phyloP scores from a whole-genome alignment of 345 rosid species.

The Eucalyptus shirleyi region DNA sequence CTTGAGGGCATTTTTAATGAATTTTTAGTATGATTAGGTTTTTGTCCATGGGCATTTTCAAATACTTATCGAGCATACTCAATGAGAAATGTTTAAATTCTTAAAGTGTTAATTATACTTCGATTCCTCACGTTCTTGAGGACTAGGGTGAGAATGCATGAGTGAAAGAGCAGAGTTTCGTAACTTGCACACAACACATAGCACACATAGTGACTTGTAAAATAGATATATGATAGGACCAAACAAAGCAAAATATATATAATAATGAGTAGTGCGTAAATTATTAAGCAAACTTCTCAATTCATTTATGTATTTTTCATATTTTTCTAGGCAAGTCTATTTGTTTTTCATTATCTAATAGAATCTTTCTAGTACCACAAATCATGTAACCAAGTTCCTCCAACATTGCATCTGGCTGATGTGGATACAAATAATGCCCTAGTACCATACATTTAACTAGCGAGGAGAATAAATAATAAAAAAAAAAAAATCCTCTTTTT shows the following conservation, averaged over 20 bases:
- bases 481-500: no score
- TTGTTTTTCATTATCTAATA: neutral
- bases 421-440: no score
- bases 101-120: neutral
- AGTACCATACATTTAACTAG: no score
- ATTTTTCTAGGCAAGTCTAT: neutral
- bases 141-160: no score
- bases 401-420: rapidly evolving
- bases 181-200: no score
- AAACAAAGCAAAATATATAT: neutral
- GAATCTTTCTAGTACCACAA: neutral
- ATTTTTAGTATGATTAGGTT: neutral
- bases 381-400: neutral
- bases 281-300: neutral
- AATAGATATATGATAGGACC: no score
- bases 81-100: neutral
- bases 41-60: neutral
- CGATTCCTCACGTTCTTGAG: no score
- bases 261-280: rapidly evolving
- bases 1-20: neutral
- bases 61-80: neutral
- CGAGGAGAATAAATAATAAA: no score
- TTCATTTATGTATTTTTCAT: neutral
- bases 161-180: rapidly evolving
- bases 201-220: rapidly evolving